Evolutionary conservation across 1,284 basidiomycete genomes (phyloP).

Genomic region (Tylopilus orsonianus): DNA sequence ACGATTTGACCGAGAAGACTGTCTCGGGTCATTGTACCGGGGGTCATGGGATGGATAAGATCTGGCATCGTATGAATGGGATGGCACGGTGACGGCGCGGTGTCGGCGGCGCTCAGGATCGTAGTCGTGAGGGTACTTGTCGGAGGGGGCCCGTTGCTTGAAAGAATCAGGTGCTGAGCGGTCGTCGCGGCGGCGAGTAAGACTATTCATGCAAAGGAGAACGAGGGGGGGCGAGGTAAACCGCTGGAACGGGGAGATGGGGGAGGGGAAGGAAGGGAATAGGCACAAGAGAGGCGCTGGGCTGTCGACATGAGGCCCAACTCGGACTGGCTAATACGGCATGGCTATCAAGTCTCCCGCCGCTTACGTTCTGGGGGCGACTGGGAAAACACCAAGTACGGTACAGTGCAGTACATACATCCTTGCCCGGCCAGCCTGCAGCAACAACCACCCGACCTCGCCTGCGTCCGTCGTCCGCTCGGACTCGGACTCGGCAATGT

Average conservation of each 20-base stretch:
- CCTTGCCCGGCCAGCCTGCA: not conserved
- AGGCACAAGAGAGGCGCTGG: conserved; percentile 25
- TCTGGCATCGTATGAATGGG: conserved; percentile 25
- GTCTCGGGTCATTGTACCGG: conserved; percentile 28
- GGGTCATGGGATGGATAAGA: conserved; percentile 22
- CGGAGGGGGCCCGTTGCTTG: conserved; percentile 29
- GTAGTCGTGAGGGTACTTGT: conserved; percentile 24
- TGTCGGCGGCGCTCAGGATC: conserved; percentile 32
- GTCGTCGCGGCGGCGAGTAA: conserved; percentile 32
- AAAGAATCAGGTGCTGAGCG: conserved; percentile 25
- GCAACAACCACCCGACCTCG: not conserved
- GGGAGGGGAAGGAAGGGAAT: conserved; percentile 13
- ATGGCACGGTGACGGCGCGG: conserved; percentile 31
- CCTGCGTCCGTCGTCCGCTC: not conserved
- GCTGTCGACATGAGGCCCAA: conserved; percentile 51
- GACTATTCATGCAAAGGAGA: conserved; percentile 29
- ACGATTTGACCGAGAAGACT: conserved; percentile 25
- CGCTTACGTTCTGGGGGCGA: conserved; percentile 29
- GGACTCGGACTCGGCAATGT: conserved; percentile 4
- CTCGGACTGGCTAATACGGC: conserved; percentile 17
- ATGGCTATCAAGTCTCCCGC: conserved; percentile 16
- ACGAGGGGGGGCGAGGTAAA: not conserved
- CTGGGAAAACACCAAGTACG: conserved; percentile 9
- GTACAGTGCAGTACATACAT: not conserved
- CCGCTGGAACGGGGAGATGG: conserved; percentile 10